A percentile compares a stretch with the other conserved stretches of the same genome.
These are phyloP conservation scores for Monosporascus sp. DNA, from an alignment of 2,329 filamentous ascomycete genomes.

Conservation along the genomic window DNA sequence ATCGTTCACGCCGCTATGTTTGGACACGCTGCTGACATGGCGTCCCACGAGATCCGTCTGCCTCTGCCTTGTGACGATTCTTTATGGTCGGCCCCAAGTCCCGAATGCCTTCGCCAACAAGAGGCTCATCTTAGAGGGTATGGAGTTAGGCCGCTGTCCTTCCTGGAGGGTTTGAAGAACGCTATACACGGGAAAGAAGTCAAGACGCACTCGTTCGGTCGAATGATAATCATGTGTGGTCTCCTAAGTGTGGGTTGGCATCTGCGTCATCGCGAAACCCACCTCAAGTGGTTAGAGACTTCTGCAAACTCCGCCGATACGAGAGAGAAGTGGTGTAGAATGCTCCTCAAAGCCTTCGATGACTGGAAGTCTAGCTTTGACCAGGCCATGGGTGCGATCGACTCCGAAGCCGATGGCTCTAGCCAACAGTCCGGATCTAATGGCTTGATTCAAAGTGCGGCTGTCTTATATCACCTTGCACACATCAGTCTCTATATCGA, in stretches of 20 bases:
- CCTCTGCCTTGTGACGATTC: conserved; percentile 83
- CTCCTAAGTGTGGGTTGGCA: conserved; percentile 91
- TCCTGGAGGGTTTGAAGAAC: conserved; percentile 78
- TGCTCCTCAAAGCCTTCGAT: conserved; percentile 75
- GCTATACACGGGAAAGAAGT: conserved; percentile 78
- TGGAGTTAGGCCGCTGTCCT: conserved; percentile 72
- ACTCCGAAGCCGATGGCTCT: conserved; percentile 30
- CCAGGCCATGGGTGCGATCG: conserved; percentile 48
- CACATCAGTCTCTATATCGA: conserved; percentile 88
- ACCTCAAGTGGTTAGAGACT: conserved; percentile 74
- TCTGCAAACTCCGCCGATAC: conserved; percentile 53
- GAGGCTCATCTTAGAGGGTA: conserved; percentile 74
- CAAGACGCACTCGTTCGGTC: conserved; percentile 80
- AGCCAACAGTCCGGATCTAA: conserved; percentile 50
- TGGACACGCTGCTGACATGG: conserved; percentile 85
- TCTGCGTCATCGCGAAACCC: conserved; percentile 79
- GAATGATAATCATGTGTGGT: conserved; percentile 86
- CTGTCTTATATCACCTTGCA: conserved; percentile 78
- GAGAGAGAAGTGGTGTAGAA: conserved; percentile 73
- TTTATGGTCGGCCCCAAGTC: conserved; percentile 77
- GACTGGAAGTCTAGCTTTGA: conserved; percentile 86
- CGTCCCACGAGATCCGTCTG: conserved; percentile 81
- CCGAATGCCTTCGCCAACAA: conserved; percentile 69
- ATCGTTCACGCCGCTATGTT: conserved; percentile 90
- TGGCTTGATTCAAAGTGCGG: conserved; percentile 70